phyloP scores from a whole-genome alignment of 176 grass and related monocot genomes.

The sorghum (Sorghum bicolor) region DNA sequence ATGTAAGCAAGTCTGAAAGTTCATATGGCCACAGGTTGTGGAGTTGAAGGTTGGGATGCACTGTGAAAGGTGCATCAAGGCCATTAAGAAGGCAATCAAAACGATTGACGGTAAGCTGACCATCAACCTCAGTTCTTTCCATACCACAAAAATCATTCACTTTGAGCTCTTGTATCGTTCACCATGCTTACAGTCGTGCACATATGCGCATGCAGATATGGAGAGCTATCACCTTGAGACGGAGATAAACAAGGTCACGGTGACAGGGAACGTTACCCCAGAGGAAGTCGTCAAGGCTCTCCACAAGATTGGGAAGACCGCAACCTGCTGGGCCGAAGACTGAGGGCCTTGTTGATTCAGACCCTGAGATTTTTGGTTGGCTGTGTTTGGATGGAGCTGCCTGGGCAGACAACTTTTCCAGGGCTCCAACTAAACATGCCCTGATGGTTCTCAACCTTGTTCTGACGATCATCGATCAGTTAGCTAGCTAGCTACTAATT shows the following conservation, averaged over 20 bases:
- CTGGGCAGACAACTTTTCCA: background rate
- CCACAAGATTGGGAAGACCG: slow-evolving; percentile 88
- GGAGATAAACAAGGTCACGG: slow-evolving; percentile 86
- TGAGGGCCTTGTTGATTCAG: background rate
- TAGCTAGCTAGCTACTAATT: background rate
- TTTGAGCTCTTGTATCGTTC: background rate
- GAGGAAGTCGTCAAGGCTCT: slow-evolving; percentile 83
- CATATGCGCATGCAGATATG: slow-evolving; percentile 58
- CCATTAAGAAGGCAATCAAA: slow-evolving; percentile 93
- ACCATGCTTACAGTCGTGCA: background rate
- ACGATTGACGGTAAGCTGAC: slow-evolving; percentile 61
- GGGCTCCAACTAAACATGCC: background rate
- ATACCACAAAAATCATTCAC: background rate
- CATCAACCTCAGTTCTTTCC: background rate
- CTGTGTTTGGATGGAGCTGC: background rate
- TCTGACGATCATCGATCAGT: background rate
- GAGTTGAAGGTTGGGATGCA: slow-evolving; percentile 96
- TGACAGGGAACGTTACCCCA: slow-evolving; percentile 72
- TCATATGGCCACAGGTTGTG: slow-evolving; percentile 52
- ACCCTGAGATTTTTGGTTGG: background rate
- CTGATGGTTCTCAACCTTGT: background rate
- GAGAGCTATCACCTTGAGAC: slow-evolving; percentile 78
- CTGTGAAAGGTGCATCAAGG: slow-evolving; percentile 89
- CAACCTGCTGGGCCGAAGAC: slow-evolving; percentile 53
- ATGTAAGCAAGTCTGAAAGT: slow-evolving; percentile 7